Evolutionary conservation across 345 rosid species (phyloP).

Genomic region (Pistacia atlantica): DNA sequence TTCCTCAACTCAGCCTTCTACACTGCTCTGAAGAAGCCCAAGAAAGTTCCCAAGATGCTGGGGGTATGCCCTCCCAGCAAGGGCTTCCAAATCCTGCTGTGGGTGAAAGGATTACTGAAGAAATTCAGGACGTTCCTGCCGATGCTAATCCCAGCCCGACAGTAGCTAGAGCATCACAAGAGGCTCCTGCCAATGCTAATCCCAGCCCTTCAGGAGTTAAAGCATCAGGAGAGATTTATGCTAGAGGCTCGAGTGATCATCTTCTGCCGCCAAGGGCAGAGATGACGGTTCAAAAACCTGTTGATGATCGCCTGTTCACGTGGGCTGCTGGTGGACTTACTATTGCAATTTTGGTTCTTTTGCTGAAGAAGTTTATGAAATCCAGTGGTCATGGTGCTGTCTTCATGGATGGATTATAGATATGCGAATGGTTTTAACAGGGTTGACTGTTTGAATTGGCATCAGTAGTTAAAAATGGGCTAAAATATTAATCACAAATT

Average conservation of each 20-base stretch:
- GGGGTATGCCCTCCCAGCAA: slow-evolving; percentile 21
- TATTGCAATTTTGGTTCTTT: too few relatives aligned
- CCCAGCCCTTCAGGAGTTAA: slow-evolving; percentile 31
- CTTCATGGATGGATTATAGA: slow-evolving; percentile 77
- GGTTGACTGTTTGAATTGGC: background rate
- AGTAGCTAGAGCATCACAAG: too few relatives aligned
- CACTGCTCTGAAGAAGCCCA: slow-evolving; percentile 31
- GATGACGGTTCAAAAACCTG: slow-evolving; percentile 56
- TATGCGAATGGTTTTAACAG: background rate
- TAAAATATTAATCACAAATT: slow-evolving; percentile 17
- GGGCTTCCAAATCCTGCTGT: slow-evolving; percentile 27
- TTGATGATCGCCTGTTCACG: slow-evolving; percentile 53
- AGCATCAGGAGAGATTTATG: slow-evolving; percentile 38
- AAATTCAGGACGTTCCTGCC: slow-evolving; percentile 38
- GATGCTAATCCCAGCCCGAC: too few relatives aligned
- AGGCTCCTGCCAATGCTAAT: slow-evolving; percentile 20
- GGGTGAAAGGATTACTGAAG: slow-evolving; percentile 49
- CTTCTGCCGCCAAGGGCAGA: slow-evolving; percentile 29
- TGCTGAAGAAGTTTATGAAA: too few relatives aligned
- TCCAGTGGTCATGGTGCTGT: slow-evolving; percentile 66
- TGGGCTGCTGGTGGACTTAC: too few relatives aligned
- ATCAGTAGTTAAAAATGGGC: background rate
- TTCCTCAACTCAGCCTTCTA: slow-evolving; percentile 41
- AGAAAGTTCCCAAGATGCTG: slow-evolving; percentile 20
- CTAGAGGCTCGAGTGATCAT: slow-evolving; percentile 25